Evolutionary conservation across 1,284 basidiomycete genomes (phyloP), one percentile per base, ranked within the genome.

Genomic region (Tylopilus sp.): DNA sequence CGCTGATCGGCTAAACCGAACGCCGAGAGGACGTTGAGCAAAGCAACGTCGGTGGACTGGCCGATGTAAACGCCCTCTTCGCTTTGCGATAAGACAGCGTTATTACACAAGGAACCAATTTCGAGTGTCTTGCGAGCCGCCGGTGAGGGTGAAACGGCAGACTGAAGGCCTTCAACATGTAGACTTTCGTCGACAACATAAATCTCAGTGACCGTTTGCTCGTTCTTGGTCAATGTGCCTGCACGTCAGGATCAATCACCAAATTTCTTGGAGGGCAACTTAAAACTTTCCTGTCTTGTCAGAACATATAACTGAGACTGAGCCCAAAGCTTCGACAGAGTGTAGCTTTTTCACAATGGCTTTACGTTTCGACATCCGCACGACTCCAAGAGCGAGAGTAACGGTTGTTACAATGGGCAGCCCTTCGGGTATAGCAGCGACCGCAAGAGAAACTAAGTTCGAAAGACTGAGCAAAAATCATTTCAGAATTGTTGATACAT

Each of bases 271-370:
- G 18, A 6, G 34, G 15, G 3, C n/a, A 16, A 0, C 66, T 34
- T 49, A 78, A 28, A 8, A 40, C 59, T 50, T 59, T 36, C 92
- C 93, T 35, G 96, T 98, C 74, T 99, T 99, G 71, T 99, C 96
- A 1, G 92, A 94, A 65, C 96, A 98, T 52, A 99, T 92, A 19
- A 97, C 95, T 35, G 88, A 94, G 25, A 98, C 91, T 8, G 88
- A 92, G 2, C 96, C 96, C 1, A 98, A 75, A 0, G 93, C 87
- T 69, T 98, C 96, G 7, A 98, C 95, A 2, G 89, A 93, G 52
- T 95, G 96, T 38, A 98, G 72, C 64, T 95, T 96, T 73, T 98
- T 98, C 41, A 99, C 94, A 51, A 98, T 97, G 0, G 94, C 96
- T 57, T 95, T 96, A 21, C 92, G 81, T 55, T 89, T 89, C 3